These are phyloP conservation scores for Solanum pennellii DNA, from an alignment of 257 asterid genomes.

Conservation along the genomic window DNA sequence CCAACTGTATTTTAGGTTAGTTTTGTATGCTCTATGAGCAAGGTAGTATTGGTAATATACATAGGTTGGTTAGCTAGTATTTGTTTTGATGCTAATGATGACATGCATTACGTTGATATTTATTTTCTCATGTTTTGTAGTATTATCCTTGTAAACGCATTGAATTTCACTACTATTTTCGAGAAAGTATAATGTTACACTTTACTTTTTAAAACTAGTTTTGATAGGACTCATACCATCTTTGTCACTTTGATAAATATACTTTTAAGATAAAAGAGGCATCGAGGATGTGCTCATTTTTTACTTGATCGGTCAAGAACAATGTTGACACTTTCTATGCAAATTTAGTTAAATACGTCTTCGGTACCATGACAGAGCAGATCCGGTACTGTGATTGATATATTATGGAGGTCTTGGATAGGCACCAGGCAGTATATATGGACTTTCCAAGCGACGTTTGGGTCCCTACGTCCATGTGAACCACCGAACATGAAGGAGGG, in stretches of 20 bases:
- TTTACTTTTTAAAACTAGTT: too few relatives aligned
- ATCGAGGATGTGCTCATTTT: neutral
- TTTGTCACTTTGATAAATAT: neutral
- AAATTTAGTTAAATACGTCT: too few relatives aligned
- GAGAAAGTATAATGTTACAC: too few relatives aligned
- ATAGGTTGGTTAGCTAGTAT: neutral
- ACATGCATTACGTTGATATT: neutral
- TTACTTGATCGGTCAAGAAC: neutral
- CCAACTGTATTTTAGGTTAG: neutral
- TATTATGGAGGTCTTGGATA: neutral
- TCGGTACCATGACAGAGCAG: neutral
- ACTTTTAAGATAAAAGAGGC: neutral
- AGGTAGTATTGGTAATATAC: neutral
- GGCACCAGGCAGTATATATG: too few relatives aligned
- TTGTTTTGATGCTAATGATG: neutral
- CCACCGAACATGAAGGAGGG: neutral
- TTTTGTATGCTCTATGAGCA: too few relatives aligned
- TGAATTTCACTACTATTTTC: too few relatives aligned
- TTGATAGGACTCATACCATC: neutral
- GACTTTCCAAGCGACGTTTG: too few relatives aligned
- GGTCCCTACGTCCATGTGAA: neutral
- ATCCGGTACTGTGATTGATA: too few relatives aligned
- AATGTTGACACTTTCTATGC: too few relatives aligned
- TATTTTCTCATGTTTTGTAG: neutral
- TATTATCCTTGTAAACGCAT: neutral